Evolutionary conservation across 192 early-diverging fungal species (phyloP), one percentile per base, ranked within the genome.

Genomic region (Coemansia sp.): DNA sequence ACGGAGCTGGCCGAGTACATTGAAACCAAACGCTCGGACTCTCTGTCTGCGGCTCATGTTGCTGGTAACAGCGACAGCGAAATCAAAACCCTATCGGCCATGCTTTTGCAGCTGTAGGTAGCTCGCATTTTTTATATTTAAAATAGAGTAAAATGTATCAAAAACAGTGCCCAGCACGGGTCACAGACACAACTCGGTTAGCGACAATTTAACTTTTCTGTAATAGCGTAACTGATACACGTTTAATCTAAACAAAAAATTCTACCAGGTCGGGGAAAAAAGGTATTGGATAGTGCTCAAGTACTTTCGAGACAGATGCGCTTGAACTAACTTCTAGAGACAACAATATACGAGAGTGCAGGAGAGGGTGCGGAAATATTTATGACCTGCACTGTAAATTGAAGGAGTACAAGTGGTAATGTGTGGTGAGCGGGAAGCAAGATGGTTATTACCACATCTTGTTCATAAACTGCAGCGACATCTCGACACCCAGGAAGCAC

Each of bases 401-500:
- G 35, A 38, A 38, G 12, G 35, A 38, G 35, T 38, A 38, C 35
- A 38, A 10, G n/a, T 38, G 35, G 35, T 11, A 5, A 16, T 38
- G 35, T 38, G 11, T 38, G 14, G 14, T 35, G n/a, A n/a, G n/a
- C n/a, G n/a, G n/a, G n/a, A n/a, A 44, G n/a, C 4, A n/a, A n/a
- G n/a, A n/a, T 49, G 19, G 11, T 5, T 29, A 27, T 43, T 63
- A 81, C 71, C 66, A 80, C 35, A 70, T 14, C 51, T 65, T 61
- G 73, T 82, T 73, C 75, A 84, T 72, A 14, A 56, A 16, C 50
- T 77, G 65, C 28, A 69, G 73, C 14, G 73, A 79, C 14, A 81
- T 28, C 69, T 81, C 79, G 28, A 80, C 82, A 42, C 74, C 81
- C 35, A 91, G 77, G 80, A 93, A 93, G 32, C 89, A 91, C 6